Conservation (phyloP, 352 stramenopile genomes). For the Globisporangium nodosum region DNA sequence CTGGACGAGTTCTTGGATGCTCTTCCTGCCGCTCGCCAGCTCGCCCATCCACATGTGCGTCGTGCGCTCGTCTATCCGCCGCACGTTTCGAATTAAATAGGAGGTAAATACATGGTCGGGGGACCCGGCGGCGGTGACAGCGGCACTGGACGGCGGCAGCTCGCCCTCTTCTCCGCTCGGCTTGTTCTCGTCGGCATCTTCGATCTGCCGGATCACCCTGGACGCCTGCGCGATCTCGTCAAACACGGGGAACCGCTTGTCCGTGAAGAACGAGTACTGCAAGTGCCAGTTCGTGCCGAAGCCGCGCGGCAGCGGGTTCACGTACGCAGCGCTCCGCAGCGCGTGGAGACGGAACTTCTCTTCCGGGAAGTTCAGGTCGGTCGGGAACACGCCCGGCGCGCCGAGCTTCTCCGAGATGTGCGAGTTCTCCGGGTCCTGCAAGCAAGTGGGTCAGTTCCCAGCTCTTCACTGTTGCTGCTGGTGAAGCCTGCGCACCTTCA, state of each 20-base stretch:
- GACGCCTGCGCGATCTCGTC: slow-evolving; percentile 52
- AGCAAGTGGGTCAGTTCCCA: neutral
- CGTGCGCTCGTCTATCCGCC: slow-evolving; percentile 71
- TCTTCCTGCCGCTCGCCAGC: slow-evolving; percentile 52
- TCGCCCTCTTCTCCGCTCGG: too few relatives aligned
- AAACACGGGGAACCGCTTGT: slow-evolving; percentile 72
- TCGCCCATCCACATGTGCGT: slow-evolving; percentile 80
- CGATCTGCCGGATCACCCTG: slow-evolving; percentile 38
- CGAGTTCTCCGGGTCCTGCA: slow-evolving; percentile 55
- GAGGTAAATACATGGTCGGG: slow-evolving; percentile 59
- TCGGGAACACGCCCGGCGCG: slow-evolving; percentile 68
- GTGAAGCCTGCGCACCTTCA: slow-evolving; percentile 39
- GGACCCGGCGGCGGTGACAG: neutral
- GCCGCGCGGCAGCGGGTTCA: slow-evolving; percentile 66
- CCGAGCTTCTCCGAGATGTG: slow-evolving; percentile 69
- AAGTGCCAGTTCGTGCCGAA: slow-evolving; percentile 80
- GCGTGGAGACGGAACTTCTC: slow-evolving; percentile 81
- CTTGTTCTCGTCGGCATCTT: slow-evolving; percentile 11
- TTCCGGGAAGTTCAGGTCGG: slow-evolving; percentile 65
- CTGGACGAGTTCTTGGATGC: slow-evolving; percentile 69
- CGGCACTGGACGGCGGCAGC: neutral
- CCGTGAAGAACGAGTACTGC: slow-evolving; percentile 81
- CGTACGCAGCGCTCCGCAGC: slow-evolving; percentile 63
- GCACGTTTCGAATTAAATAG: slow-evolving; percentile 82
- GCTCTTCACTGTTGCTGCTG: too few relatives aligned